Evolutionary conservation across 257 asterid genomes (phyloP), one percentile per base, ranked within the genome.

Genomic region (Parsonsia alboflavescens): DNA sequence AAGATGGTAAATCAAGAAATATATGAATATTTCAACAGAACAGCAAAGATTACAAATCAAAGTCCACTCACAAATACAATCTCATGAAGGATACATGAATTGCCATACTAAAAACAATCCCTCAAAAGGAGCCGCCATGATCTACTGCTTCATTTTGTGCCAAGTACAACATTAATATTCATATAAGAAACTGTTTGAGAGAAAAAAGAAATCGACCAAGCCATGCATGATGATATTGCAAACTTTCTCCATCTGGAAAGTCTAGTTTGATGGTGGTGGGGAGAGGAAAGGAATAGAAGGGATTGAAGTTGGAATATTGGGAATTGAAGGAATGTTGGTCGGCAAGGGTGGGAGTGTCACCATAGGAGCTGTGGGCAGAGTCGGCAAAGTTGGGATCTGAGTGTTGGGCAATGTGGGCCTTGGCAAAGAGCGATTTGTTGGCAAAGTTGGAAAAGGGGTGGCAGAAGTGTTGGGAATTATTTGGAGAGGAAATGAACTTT

Each of bases 281-380:
- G 89, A 48, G 79, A 53, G 58, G 58, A 70, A 64, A 15, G 86
- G 89, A 28, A 84, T 36, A 62, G 82, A 72, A 10, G 85, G 85
- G 39, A 84, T 59, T 7, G 79, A 10, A 24, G 74, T 63, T 6
- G 89, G 80, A 39, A 80, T 74, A 2, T 33, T 42, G 39, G 75
- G 65, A n/a, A 41, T 13, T 52, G 80, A 71, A 73, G 48, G 70
- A 10, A 59, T n/a, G 50, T 33, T 33, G 39, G n/a, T n/a, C n/a
- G n/a, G 76, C 30, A 69, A 2, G 13, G 66, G 26, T 2, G 82
- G 82, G 54, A 75, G 44, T 13, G 45, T 30, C 0, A 16, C 8
- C 11, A 0, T 30, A 0, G 45, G 68, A 8, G 33, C 49, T 8
- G 74, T 52, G 3, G 74, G 73, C 39, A 67, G 61, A 0, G 71